Evolutionary conservation across 495 filamentous ascomycete species (phyloP).

Genomic region (Penicillium tannophilum): DNA sequence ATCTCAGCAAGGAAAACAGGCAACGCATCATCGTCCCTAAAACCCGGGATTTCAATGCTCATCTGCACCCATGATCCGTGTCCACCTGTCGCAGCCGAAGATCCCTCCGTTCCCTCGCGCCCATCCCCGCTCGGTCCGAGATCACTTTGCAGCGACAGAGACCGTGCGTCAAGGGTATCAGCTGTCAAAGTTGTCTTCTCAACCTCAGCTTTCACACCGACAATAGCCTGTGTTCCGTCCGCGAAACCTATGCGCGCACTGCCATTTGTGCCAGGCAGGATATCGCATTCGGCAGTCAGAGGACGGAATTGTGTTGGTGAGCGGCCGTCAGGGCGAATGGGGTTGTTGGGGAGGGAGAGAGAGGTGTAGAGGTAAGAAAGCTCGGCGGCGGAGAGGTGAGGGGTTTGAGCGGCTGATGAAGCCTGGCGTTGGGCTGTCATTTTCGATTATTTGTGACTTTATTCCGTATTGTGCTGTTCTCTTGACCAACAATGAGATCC

Average conservation of each 20-base stretch:
- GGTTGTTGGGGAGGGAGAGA: slow-evolving; percentile 68
- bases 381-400: slow-evolving; percentile 87
- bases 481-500: too few species aligned
- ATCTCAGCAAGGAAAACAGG: slow-evolving; percentile 85
- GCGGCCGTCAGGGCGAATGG: slow-evolving; percentile 88
- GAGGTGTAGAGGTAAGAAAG: slow-evolving; percentile 94
- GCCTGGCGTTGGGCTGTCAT: slow-evolving; percentile 49
- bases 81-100: slow-evolving; percentile 36
- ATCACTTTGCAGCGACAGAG: slow-evolving; percentile 23
- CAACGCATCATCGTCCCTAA: slow-evolving; percentile 86
- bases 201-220: slow-evolving; percentile 92
- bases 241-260: slow-evolving; percentile 91
- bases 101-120: slow-evolving; percentile 30
- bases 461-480: background rate
- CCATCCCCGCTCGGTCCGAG: slow-evolving; percentile 28
- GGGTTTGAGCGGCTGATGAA: slow-evolving; percentile 48
- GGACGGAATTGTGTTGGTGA: slow-evolving; percentile 86
- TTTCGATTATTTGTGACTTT: slow-evolving; percentile 4
- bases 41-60: slow-evolving; percentile 81
- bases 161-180: slow-evolving; percentile 33
- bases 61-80: slow-evolving; percentile 74
- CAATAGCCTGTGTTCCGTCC: slow-evolving; percentile 92
- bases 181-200: slow-evolving; percentile 59
- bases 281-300: slow-evolving; percentile 81
- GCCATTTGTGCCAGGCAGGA: slow-evolving; percentile 87